These are phyloP conservation scores for Oryza meridionalis DNA, from an alignment of 176 grass and related monocot genomes.

Conservation along the genomic window DNA sequence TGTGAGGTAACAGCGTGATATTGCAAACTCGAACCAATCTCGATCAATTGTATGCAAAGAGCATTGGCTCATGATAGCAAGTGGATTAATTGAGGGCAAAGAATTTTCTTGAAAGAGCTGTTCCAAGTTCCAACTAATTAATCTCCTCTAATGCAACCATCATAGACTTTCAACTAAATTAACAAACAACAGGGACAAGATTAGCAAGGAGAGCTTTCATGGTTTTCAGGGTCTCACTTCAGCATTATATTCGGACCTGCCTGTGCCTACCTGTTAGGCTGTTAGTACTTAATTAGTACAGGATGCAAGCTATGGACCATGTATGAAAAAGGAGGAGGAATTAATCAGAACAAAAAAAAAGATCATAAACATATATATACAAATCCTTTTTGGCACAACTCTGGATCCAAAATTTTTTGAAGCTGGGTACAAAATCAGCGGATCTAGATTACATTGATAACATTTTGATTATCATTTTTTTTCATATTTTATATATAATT, in stretches of 20 bases:
- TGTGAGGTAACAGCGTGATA: too few species aligned
- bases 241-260: neutral
- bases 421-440: too few species aligned
- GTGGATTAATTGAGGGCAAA: neutral
- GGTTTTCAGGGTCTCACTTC: neutral
- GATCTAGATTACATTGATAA: too few species aligned
- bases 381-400: too few species aligned
- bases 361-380: neutral
- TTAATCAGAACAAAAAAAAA: neutral
- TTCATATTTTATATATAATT: too few species aligned
- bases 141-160: neutral
- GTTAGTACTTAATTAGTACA: neutral
- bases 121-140: neutral
- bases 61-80: neutral
- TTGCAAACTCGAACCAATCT: too few species aligned
- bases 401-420: too few species aligned
- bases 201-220: neutral
- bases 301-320: neutral
- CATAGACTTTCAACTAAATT: too few species aligned
- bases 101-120: neutral
- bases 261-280: neutral
- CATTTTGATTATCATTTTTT: too few species aligned
- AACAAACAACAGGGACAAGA: neutral
- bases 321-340: neutral
- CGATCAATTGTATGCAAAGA: neutral